Base-by-base conservation (phyloP, 129 eudicot genomes). In the Saposhnikovia divaricata region DNA sequence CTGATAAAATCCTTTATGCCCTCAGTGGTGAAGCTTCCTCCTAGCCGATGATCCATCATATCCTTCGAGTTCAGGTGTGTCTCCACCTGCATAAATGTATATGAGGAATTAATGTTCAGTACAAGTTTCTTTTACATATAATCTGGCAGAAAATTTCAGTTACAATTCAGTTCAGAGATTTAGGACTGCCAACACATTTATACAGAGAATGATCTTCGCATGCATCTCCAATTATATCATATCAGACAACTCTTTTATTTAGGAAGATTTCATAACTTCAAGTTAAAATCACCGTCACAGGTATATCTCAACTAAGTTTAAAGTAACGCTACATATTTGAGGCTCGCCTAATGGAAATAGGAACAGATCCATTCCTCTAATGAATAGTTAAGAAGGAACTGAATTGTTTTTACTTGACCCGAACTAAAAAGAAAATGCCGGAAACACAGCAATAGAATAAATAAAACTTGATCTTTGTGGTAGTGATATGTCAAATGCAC, bases 1-100 rank as follows among this genome's bases (percentile, higher is more conserved):
- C 79, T 83, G 37, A 78, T 53, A 50, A 78, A 78, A 61, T 88
- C 88, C 39, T 81, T 85, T 81, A 88, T 88, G 14, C 87, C 88
- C 34, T 83, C 85, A n/a, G 79, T 77, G 0, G 88, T 83, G 81
- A 85, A 88, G 80, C 81, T 85, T 53, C 87, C 87, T 31, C 59
- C 82, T 14, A 88, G 78, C 43, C 85, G 70, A 39, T 72, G 82
- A 68, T 85, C 91, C 46, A 83, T 79, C 51, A 88, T 51, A 31
- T 76, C 48, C 3, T 85, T 77, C 44, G 81, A 74, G 51, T 72
- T 88, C 80, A 85, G 80, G 38, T 74, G 83, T 6, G 72, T 80
- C 74, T 88, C 82, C 68, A 83, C 81, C 91, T 88, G 57, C 27
- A 77, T 19, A 53, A 61, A 74, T 25, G 38, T n/a, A 73, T 73